Base-by-base conservation (phyloP, 306 rosid species). In the Prunus mongolica region DNA sequence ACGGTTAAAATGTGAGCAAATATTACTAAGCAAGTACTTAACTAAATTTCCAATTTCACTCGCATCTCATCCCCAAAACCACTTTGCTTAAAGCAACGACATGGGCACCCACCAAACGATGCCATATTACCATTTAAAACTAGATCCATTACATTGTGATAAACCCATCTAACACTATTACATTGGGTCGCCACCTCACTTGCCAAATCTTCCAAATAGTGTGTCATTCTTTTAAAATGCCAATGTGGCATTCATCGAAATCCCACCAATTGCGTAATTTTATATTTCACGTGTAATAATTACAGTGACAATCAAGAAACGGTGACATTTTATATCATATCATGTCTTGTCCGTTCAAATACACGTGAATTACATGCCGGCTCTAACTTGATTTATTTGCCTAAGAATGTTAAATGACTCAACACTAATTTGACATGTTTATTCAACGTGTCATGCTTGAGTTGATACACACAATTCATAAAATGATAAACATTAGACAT, bases 211-310 rank as follows among this genome's bases (percentile, higher is more conserved):
- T 47, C 16, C 51, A 47, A 47, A 47, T 47, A 13, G 51, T 3
- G 51, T 47, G 14, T 10, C 51, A 47, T 12, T 47, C 12, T 10
- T 47, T 11, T 12, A 13, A 19, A 56, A 7, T 56, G 62, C 28
- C 14, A 27, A n/a, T 9, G 61, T 47, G 14, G 14, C 51, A 9
- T 47, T 47, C 15, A 47, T 13, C 1, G 3, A 47, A 5, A 13
- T 5, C 16, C 1, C 10, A 38, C 9, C 2, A 0, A 38, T 38
- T 38, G 9, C 44, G 2, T 38, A 38, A 38, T 38, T 38, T 38
- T 2, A 38, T 1, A 0, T 38, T 38, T 38, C 44, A 38, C 2
- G 2, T 0, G 9, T 2, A 38, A 7, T 38, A 6, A 38, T 0
- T 38, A 38, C 0, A 38, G 0, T 38, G 44, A 38, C 9, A 38